Base-by-base conservation (phyloP, 305 asterid species). In the Stenogyne calaminthoides region DNA sequence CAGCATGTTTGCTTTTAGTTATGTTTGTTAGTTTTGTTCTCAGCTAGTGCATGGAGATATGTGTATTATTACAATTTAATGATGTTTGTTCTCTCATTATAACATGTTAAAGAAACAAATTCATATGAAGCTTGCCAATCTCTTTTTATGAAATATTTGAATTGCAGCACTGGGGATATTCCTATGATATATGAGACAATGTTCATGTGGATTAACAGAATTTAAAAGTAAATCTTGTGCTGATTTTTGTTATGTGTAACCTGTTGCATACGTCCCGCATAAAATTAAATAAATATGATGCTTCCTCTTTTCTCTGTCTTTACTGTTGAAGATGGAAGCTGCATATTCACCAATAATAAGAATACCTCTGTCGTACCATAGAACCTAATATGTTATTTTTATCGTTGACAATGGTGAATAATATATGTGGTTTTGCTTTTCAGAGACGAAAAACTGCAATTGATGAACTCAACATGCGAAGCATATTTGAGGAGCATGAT, bases 401-500 rank as follows among this genome's bases (percentile, higher is more conserved):
- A n/a, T 59, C 5, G 19, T 29, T 59, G 15, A 42, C 14, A 18
- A 42, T 34, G 42, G 49, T 25, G 22, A 57, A 63, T 20, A 34
- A 3, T 39, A 19, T 47, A 10, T 7, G 64, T 67, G 15, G 59
- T 57, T 62, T 76, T 63, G 4, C 75, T 70, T 80, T 87, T 46
- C 87, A 95, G 98, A 92, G 97, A 84, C 90, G 99, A 49, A 85
- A 97, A 83, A 95, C 98, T 73, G 98, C 99, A 69, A 51, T 84
- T 34, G 99, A 95, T 75, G 98, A 95, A 76, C 97, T 95, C 69
- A 95, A 90, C 82, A 95, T 95, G 98, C 96, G 97, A 64, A 84
- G 84, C 84, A 85, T 95, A 74, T 92, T 95, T 76, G 95, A 92
- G 81, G 98, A 95, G 84, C 82, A 81, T 71, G 98, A 95, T 78